Evolutionary conservation across 768 basidiomycete genomes (phyloP).

Genomic region (Cyclocybe cylindracea): DNA sequence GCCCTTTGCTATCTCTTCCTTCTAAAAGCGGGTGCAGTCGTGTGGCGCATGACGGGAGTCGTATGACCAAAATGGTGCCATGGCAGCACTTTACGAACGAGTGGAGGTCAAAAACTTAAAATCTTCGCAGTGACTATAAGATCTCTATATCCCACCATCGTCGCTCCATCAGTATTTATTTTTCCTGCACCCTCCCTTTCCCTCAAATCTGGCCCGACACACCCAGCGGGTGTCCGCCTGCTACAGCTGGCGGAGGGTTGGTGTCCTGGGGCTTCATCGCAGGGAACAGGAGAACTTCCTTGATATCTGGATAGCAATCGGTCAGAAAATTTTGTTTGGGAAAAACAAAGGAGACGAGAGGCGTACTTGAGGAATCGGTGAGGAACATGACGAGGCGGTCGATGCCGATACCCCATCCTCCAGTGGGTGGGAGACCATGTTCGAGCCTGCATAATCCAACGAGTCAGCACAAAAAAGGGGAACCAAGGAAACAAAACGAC

Average conservation of each 20-base stretch:
- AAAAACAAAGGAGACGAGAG: conserved; percentile 1
- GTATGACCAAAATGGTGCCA: too few relatives aligned
- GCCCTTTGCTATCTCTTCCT: too few relatives aligned
- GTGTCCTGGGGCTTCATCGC: conserved; percentile 90
- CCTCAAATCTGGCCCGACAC: conserved; percentile 34
- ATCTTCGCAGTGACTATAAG: too few relatives aligned
- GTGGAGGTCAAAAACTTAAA: too few relatives aligned
- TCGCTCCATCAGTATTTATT: too few relatives aligned
- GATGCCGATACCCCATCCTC: conserved; percentile 96
- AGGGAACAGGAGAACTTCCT: conserved; percentile 95
- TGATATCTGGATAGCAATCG: conserved; percentile 68
- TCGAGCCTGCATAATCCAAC: conserved; percentile 63
- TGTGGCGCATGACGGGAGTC: too few relatives aligned
- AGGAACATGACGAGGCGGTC: conserved; percentile 99
- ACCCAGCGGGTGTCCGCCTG: conserved; percentile 26
- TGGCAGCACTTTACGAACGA: too few relatives aligned
- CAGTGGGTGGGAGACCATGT: conserved; percentile 96
- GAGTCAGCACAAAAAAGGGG: conserved; percentile 6
- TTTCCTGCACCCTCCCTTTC: not conserved
- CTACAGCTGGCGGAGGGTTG: conserved; percentile 12
- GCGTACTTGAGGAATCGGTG: conserved; percentile 89
- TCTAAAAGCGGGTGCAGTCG: too few relatives aligned
- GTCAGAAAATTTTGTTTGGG: not conserved
- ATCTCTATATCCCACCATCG: too few relatives aligned
- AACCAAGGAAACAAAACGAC: conserved; percentile 28